Evolutionary conservation across 2,329 filamentous ascomycete species (phyloP), one percentile per base, ranked within the genome.

Genomic region (Hypoxylon rubiginosum): DNA sequence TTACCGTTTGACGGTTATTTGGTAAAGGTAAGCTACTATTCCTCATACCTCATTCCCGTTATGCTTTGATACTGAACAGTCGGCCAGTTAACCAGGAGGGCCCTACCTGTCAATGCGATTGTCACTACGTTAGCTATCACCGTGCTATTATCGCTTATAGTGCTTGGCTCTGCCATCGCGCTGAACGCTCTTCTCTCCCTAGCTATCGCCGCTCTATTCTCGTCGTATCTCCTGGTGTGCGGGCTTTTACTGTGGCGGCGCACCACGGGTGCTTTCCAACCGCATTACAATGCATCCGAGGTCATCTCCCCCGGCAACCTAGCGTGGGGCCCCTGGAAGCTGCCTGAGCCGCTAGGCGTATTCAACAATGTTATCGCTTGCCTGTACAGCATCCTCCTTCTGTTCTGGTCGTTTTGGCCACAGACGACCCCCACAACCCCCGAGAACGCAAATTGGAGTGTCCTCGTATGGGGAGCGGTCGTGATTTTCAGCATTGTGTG

Each of bases 351-450:
- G 0, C 70, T 85, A 1, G 86, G 87, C 0, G 84, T 82, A 4
- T 69, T 82, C 19, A 88, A 88, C 74, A 89, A 89, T 62, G 71
- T 79, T 1, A 84, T 87, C 54, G 82, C 85, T 1, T 85, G 83
- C 71, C 51, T 79, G 4, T 89, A 88, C 70, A 82, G 85, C 73
- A 66, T 85, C 1, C 82, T 88, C 41, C 79, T 88, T 1, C 81
- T 86, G n/a, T 88, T 90, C 75, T 89, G 85, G 80, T 83, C 80
- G 28, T 85, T 88, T 49, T 86, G 83, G 83, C 85, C 78, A 0
- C 79, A 80, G 1, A 71, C 69, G 1, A 77, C 73, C 0, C 72
- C 51, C 1, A 58, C 64, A 0, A 75, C 76, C 10, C 73, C 78
- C 0, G 72, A 75, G 0, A 81, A 75, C 11, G 83, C 84, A 79